Percentiles rank a stretch among this genome's conserved stretches.
phyloP scores from a whole-genome alignment of 116 monocot species.

The Zostera marina region DNA sequence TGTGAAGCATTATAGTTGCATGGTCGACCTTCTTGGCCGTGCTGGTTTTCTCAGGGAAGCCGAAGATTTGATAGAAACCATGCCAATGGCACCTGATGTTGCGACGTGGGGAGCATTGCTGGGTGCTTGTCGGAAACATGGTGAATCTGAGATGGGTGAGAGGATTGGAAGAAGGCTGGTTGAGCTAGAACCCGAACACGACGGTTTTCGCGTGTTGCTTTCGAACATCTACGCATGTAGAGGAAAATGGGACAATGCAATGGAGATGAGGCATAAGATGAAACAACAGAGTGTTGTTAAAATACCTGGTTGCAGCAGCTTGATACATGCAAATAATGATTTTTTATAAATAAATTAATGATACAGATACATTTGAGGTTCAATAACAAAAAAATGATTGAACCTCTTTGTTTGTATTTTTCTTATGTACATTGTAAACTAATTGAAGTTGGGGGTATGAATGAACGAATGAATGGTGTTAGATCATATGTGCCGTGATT shows the following conservation, averaged over 20 bases:
- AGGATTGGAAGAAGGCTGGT: slow-evolving; percentile 25
- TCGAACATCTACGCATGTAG: slow-evolving; percentile 30
- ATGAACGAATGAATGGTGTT: neutral
- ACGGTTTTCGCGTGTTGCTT: slow-evolving; percentile 20
- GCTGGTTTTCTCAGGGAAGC: slow-evolving; percentile 27
- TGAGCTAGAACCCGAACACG: slow-evolving; percentile 20
- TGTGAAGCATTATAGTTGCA: slow-evolving; percentile 29
- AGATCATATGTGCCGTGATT: slow-evolving; percentile 14
- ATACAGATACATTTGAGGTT: no score
- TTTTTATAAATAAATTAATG: no score
- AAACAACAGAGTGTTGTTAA: slow-evolving; percentile 22
- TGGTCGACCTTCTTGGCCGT: slow-evolving; percentile 28
- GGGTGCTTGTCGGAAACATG: slow-evolving; percentile 30
- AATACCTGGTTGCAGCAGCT: slow-evolving; percentile 32
- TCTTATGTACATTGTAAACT: no score
- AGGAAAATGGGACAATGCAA: slow-evolving; percentile 25
- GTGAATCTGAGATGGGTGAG: slow-evolving; percentile 16
- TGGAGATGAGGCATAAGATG: slow-evolving; percentile 19
- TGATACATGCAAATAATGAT: slow-evolving; percentile 24
- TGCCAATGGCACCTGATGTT: slow-evolving; percentile 27
- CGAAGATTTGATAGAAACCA: slow-evolving; percentile 21
- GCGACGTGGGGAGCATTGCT: slow-evolving; percentile 30
- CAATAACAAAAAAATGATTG: no score
- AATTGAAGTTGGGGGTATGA: no score
- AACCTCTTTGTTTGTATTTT: no score